Conservation (phyloP, 192 early-diverging fungal genomes). For the Radiomyces spectabilis region DNA sequence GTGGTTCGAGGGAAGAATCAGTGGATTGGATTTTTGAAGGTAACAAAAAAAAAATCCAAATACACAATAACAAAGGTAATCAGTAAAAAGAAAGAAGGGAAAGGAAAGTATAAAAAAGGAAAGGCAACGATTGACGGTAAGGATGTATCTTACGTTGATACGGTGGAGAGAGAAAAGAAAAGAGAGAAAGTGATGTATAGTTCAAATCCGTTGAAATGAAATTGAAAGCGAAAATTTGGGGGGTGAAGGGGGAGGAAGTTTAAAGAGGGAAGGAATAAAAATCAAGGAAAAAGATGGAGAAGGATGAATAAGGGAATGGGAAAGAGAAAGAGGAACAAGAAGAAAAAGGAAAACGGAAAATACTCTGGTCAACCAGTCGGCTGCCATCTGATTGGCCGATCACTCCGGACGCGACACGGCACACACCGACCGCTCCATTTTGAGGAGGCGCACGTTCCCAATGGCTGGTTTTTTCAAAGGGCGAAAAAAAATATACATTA, state of each 20-base stretch:
- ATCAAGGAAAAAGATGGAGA: background rate
- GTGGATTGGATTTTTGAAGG: background rate
- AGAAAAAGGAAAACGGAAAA: too few relatives aligned
- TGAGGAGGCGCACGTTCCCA: too few relatives aligned
- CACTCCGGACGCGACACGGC: too few relatives aligned
- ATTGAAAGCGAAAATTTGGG: background rate
- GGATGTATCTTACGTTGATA: too few relatives aligned
- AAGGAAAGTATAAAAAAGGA: background rate
- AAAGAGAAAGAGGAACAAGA: background rate
- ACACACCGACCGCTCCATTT: too few relatives aligned
- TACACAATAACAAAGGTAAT: too few relatives aligned
- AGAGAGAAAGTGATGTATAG: background rate
- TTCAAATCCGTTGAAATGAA: too few relatives aligned
- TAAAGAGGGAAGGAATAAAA: background rate
- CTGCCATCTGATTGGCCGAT: too few relatives aligned
- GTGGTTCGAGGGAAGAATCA: background rate
- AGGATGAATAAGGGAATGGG: background rate
- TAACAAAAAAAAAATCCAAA: background rate
- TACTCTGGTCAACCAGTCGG: too few relatives aligned
- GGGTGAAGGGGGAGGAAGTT: background rate
- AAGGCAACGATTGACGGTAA: too few relatives aligned
- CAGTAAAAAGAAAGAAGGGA: background rate
- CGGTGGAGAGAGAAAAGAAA: background rate
- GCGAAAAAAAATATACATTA: too few relatives aligned
- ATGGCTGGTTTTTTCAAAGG: too few relatives aligned